A percentile compares a stretch with the other conserved stretches of the same genome.
These are phyloP conservation scores for Begonia peltatifolia DNA, from an alignment of 306 rosid species.

Conservation along the genomic window DNA sequence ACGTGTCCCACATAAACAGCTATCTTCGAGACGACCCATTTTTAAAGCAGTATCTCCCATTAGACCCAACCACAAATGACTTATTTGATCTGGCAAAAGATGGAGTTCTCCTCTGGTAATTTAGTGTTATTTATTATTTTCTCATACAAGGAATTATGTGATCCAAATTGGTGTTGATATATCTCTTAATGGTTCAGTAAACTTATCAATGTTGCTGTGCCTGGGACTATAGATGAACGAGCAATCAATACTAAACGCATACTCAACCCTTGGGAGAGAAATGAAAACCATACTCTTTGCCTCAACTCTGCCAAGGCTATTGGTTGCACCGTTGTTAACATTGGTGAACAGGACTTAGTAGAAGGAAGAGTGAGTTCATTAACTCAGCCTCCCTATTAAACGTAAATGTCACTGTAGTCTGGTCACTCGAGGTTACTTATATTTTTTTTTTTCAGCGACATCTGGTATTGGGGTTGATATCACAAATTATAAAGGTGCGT, in stretches of 20 bases:
- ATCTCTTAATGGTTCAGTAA: slow-evolving; percentile 43
- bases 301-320: slow-evolving; percentile 99
- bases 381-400: not conserved
- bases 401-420: not conserved
- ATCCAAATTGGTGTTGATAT: slow-evolving; percentile 1
- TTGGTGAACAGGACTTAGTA: slow-evolving; percentile 93
- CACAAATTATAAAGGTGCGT: slow-evolving; percentile 84
- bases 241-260: slow-evolving; percentile 76
- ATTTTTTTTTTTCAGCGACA: slow-evolving; percentile 62
- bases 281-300: slow-evolving; percentile 92
- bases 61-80: slow-evolving; percentile 78
- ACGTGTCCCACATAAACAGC: slow-evolving; percentile 79
- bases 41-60: slow-evolving; percentile 64
- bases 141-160: not conserved
- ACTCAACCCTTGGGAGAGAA: slow-evolving; percentile 98
- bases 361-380: slow-evolving; percentile 80
- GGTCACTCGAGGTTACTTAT: not conserved
- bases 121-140: not conserved
- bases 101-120: slow-evolving; percentile 95
- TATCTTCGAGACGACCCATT: slow-evolving; percentile 76
- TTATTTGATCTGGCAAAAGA: slow-evolving; percentile 82
- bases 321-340: slow-evolving; percentile 94
- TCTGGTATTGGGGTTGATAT: slow-evolving; percentile 87
- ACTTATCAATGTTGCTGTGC: slow-evolving; percentile 93
- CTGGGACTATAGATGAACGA: slow-evolving; percentile 87